Base-by-base conservation (phyloP, 2,329 filamentous ascomycete genomes). In the Exophiala aquamarina region DNA sequence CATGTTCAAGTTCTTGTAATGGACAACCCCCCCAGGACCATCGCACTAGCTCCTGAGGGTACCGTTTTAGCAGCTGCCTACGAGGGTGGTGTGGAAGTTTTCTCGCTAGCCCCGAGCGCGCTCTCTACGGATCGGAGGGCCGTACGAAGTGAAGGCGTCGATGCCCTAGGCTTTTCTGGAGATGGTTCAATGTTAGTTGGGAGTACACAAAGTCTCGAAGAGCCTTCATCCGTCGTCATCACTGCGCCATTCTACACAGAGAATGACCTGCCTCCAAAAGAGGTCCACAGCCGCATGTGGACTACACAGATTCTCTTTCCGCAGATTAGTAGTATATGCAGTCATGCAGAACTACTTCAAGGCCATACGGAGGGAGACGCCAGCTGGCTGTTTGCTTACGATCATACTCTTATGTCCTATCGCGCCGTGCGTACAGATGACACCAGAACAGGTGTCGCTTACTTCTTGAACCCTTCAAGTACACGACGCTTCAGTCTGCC, bases 81-180 rank as follows among this genome's bases (percentile, higher is more conserved):
- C 66, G 83, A 89, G 61, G 87, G 87, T 45, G 88, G 87, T n/a
- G 91, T 95, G 53, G 90, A 95, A 65, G 87, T 95, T 0, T 83
- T 87, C 20, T 87, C 89, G 4, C 71, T 95, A 31, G 81, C 80
- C 38, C 74, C 83, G 2, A 79, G 75, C 43, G 82, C 81, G 19
- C 61, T 84, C 20, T 67, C 79, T 10, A 86, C 81, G 0, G 85
- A 90, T 57, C 78, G 85, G 59, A 77, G 88, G 57, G 81, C 87
- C 9, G 87, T 92, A 47, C 89, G 90, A 61, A 92, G 87, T 61
- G 83, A 87, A 61, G 79, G 78, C 2, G 85, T 91, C 3, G 87
- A 92, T 61, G 75, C 81, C 2, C 69, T 93, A 38, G 77, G 82
- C 3, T 93, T 93, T 62, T 91, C 87, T 0, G 79, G 78, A 41